These are phyloP conservation scores for Fennellomyces sp. DNA, from an alignment of 371 early-diverging fungal species.

Conservation along the genomic window DNA sequence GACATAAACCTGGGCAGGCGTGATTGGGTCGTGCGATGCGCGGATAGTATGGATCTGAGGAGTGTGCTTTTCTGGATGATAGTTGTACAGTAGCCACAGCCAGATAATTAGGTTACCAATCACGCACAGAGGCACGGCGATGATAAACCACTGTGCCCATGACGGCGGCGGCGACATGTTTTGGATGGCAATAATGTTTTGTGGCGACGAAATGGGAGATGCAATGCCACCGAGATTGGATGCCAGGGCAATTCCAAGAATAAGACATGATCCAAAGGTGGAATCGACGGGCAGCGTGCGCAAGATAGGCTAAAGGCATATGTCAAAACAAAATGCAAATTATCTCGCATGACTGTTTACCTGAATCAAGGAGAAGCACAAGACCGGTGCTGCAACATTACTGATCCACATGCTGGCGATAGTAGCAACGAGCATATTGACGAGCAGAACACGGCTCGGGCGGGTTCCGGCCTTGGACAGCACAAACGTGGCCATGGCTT, in stretches of 20 bases:
- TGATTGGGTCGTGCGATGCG: slow-evolving; percentile 58
- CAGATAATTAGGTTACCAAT: slow-evolving; percentile 73
- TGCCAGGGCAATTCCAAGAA: slow-evolving; percentile 84
- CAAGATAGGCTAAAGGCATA: slow-evolving; percentile 77
- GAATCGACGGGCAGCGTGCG: slow-evolving; percentile 72
- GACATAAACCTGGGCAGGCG: slow-evolving; percentile 63
- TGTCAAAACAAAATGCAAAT: not conserved
- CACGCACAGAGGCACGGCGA: slow-evolving; percentile 63
- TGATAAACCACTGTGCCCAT: slow-evolving; percentile 69
- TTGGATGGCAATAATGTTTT: slow-evolving; percentile 77
- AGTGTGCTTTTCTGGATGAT: slow-evolving; percentile 65
- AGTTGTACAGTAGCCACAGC: slow-evolving; percentile 62
- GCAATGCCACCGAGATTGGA: slow-evolving; percentile 87
- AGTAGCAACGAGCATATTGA: slow-evolving; percentile 94
- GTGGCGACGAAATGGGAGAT: slow-evolving; percentile 83
- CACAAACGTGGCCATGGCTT: slow-evolving; percentile 85
- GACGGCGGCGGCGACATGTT: slow-evolving; percentile 77
- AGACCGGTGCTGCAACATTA: slow-evolving; percentile 98
- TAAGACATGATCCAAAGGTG: slow-evolving; percentile 69
- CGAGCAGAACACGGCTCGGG: slow-evolving; percentile 83
- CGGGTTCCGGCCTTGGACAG: slow-evolving; percentile 87
- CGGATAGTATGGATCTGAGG: slow-evolving; percentile 60
- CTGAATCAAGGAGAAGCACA: slow-evolving; percentile 93
- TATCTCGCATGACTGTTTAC: slow-evolving; percentile 1
- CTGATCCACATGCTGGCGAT: slow-evolving; percentile 97